phyloP scores from a whole-genome alignment of 257 asterid genomes.

The Cruciata laevipes region DNA sequence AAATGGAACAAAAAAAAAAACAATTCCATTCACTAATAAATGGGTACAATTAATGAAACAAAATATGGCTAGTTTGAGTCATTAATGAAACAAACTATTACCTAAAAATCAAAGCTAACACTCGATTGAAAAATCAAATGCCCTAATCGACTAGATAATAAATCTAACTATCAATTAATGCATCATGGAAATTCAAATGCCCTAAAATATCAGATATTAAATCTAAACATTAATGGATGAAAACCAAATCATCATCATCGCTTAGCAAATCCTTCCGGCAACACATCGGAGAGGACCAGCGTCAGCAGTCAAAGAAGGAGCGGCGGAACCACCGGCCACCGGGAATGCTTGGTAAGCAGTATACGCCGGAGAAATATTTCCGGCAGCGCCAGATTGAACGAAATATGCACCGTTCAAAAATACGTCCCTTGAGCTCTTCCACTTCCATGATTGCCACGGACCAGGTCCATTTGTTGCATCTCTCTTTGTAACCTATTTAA shows the following conservation, averaged over 20 bases:
- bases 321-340: background rate
- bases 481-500: constrained; percentile 13
- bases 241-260: background rate
- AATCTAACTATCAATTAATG: too few relatives aligned
- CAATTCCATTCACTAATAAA: too few relatives aligned
- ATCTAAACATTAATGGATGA: background rate
- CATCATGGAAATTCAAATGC: background rate
- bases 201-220: too few relatives aligned
- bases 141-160: too few relatives aligned
- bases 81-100: too few relatives aligned
- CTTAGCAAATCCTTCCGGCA: background rate
- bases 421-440: constrained; percentile 3
- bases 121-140: too few relatives aligned
- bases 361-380: background rate
- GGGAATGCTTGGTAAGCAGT: background rate
- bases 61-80: too few relatives aligned
- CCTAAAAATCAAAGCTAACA: too few relatives aligned
- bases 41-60: too few relatives aligned
- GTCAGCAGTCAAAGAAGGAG: background rate
- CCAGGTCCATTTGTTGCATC: background rate
- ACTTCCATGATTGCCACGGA: constrained; percentile 7
- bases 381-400: constrained; percentile 1
- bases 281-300: background rate
- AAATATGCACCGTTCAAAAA: constrained; percentile 15
- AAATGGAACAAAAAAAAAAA: too few relatives aligned